Conservation (phyloP, 176 grass and related monocot genomes). For the Carex littledalei region DNA sequence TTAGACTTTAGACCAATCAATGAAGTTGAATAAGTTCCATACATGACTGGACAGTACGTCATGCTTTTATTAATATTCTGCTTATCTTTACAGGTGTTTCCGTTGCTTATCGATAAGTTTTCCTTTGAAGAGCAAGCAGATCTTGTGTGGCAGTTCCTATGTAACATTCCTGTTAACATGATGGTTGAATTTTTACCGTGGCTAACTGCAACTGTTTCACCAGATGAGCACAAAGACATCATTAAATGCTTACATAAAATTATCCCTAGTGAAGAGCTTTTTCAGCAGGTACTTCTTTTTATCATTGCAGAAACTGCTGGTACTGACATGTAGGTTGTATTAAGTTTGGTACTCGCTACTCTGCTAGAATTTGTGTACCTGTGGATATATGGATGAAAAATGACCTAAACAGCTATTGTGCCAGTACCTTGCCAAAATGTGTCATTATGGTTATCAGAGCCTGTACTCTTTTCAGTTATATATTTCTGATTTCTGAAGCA, state of each 20-base stretch:
- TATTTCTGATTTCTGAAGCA: neutral
- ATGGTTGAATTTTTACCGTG: constrained; percentile 87
- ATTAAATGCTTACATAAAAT: constrained; percentile 59
- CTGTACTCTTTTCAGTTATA: neutral
- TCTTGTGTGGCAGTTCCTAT: constrained; percentile 91
- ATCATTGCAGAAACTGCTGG: neutral
- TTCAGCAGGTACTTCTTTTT: constrained; percentile 52
- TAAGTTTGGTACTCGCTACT: neutral
- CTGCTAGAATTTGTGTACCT: neutral
- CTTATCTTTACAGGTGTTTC: constrained; percentile 51
- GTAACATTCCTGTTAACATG: constrained; percentile 74
- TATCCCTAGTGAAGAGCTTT: constrained; percentile 64
- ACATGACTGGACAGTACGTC: neutral
- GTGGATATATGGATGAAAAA: neutral
- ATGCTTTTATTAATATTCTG: neutral
- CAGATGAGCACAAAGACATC: constrained; percentile 64
- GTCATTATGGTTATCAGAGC: neutral
- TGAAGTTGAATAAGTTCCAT: neutral
- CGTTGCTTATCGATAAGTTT: constrained; percentile 68
- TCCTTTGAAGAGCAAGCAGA: constrained; percentile 77
- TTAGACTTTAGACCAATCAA: constrained; percentile 8
- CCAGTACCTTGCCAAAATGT: constrained; percentile 2
- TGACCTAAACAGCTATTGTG: neutral
- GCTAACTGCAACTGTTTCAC: constrained; percentile 61
- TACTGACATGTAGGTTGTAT: neutral